phyloP scores from a whole-genome alignment of 169 alveolate genomes.

The Cryptosporidium xiaoi region DNA sequence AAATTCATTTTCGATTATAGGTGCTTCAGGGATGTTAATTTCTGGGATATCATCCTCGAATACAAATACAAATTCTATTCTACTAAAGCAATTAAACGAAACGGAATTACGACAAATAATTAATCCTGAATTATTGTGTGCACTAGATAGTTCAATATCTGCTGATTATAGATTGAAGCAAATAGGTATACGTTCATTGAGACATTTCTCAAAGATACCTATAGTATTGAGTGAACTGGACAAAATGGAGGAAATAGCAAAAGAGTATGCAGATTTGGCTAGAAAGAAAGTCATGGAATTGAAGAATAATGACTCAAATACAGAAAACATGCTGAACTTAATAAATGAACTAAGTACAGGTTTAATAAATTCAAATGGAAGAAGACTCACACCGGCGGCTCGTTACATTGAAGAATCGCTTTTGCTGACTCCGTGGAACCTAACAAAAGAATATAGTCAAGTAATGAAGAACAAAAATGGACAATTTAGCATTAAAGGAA shows the following conservation, averaged over 20 bases:
- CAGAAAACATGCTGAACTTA: slow-evolving; percentile 1
- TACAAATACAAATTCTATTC: not conserved
- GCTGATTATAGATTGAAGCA: slow-evolving; percentile 81
- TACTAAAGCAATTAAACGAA: slow-evolving; percentile 77
- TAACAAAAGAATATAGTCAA: slow-evolving; percentile 84
- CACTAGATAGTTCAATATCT: slow-evolving; percentile 85
- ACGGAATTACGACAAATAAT: slow-evolving; percentile 82
- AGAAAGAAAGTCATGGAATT: slow-evolving; percentile 17
- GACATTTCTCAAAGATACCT: slow-evolving; percentile 64
- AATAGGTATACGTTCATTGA: slow-evolving; percentile 79
- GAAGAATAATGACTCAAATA: not conserved
- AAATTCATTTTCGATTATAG: not conserved
- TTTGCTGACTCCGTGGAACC: slow-evolving; percentile 86
- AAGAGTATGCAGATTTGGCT: slow-evolving; percentile 48
- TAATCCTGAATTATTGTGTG: slow-evolving; percentile 84
- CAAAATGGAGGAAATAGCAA: slow-evolving; percentile 68
- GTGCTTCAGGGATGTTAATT: not conserved
- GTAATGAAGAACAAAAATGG: slow-evolving; percentile 86
- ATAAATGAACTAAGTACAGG: slow-evolving; percentile 68
- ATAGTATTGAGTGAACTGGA: slow-evolving; percentile 68
- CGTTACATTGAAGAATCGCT: slow-evolving; percentile 86
- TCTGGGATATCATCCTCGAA: not conserved
- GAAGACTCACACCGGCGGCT: slow-evolving; percentile 73
- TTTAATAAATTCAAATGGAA: slow-evolving; percentile 61
- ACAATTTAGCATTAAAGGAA: slow-evolving; percentile 84